These are phyloP conservation scores for Exsudoporus floridanus DNA, from an alignment of 1,284 basidiomycete genomes.

Conservation along the genomic window DNA sequence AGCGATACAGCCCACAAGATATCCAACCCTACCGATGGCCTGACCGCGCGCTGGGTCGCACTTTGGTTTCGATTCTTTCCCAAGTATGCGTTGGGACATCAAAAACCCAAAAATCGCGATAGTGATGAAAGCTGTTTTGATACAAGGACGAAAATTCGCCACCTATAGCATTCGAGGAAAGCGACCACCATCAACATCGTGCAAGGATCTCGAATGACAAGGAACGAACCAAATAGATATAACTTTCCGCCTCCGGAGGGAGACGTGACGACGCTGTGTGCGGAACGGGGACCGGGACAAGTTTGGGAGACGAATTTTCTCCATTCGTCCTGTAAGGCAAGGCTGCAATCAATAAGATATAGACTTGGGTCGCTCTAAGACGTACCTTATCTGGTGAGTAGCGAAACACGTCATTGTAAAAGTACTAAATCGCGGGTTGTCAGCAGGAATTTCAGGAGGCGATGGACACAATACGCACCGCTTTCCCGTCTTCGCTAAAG, in stretches of 20 bases:
- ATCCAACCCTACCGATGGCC: constrained; percentile 64
- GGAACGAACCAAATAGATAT: constrained; percentile 69
- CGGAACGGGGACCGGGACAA: constrained; percentile 82
- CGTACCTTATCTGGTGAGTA: constrained; percentile 76
- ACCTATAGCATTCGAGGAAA: constrained; percentile 39
- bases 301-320: constrained; percentile 78
- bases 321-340: constrained; percentile 66
- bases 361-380: not conserved
- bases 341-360: not conserved
- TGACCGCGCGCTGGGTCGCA: constrained; percentile 77
- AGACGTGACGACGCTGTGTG: constrained; percentile 76
- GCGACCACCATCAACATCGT: not conserved
- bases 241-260: constrained; percentile 80
- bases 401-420: constrained; percentile 80
- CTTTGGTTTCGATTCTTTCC: constrained; percentile 88
- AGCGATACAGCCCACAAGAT: not conserved
- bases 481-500: constrained; percentile 80
- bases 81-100: constrained; percentile 75
- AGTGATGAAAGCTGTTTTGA: constrained; percentile 90
- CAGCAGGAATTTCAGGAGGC: not conserved
- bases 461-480: constrained; percentile 45
- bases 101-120: constrained; percentile 85
- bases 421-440: constrained; percentile 49
- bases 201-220: not conserved
- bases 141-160: constrained; percentile 86